Base-by-base conservation (phyloP, 805 yeast genomes). In the Debaryomyces castellii region DNA sequence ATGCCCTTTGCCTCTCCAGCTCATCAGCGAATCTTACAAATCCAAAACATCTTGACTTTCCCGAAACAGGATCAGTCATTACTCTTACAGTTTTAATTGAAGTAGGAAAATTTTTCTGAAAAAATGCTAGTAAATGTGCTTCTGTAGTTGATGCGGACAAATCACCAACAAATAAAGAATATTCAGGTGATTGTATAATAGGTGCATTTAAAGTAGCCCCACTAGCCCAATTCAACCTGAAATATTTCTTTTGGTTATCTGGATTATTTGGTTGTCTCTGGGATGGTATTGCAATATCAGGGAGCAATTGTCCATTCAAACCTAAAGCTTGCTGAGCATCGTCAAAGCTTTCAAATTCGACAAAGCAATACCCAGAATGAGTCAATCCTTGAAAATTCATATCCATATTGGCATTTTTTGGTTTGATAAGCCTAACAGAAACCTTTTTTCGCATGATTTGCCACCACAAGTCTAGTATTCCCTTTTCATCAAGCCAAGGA, bases 61-160 rank as follows among this genome's bases (percentile, higher is more conserved):
- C 91, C 11, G 86, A 77, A 5, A 87, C 77, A 2, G 94, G 94
- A 59, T 87, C 92, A 0, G 94, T 86, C 92, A 87, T 87, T 9
- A 87, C 92, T 48, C 94, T 70, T 5, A 87, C 94, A 2, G 94
- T 86, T 54, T 85, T 85, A 33, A 87, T 85, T 7, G 88, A 78
- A 42, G 70, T 69, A 6, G 76, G 74, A 65, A 78, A 87, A 46
- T 76, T 75, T 36, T 80, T 77, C 61, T 86, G 92, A 62, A 87
- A 87, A 42, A 87, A 70, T 20, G 88, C 82, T 40, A 87, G 65
- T 47, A 87, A 64, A 61, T 86, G 91, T 5, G 91, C 91, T 60
- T 87, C 94, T 0, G 92, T 86, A 3, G 90, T 85, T 1, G 81
- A 75, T 1, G 92, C 89, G 1, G 89, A 78, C 49, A 87, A 70